Conservation (phyloP, 1,139 yeast species). For the Pichia sp. region DNA sequence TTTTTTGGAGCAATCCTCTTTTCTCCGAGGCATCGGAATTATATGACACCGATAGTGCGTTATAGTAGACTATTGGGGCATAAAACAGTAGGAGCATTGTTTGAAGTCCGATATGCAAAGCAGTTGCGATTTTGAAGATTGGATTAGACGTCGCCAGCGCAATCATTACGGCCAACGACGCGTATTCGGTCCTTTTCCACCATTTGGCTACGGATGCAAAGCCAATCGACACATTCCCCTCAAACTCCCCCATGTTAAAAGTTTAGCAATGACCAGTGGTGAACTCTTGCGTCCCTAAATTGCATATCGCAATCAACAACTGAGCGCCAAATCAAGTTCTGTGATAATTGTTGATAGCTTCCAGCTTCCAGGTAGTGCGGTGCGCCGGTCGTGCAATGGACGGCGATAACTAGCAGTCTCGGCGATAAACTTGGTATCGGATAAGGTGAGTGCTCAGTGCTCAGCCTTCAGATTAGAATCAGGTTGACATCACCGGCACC, state of each 20-base stretch:
- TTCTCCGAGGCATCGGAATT: neutral
- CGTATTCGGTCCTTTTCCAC: constrained; percentile 10
- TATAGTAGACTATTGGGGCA: constrained; percentile 19
- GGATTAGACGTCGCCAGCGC: constrained; percentile 18
- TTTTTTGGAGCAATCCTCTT: constrained; percentile 13
- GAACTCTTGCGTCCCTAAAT: neutral
- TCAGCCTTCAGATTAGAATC: too few relatives aligned
- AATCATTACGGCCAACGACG: constrained; percentile 9
- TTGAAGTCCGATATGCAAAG: constrained; percentile 22
- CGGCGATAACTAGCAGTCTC: too few relatives aligned
- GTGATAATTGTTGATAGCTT: too few relatives aligned
- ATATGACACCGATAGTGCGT: constrained; percentile 5
- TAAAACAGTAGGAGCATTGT: constrained; percentile 15
- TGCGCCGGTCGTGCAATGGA: too few relatives aligned
- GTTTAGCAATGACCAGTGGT: too few relatives aligned
- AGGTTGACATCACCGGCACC: too few relatives aligned
- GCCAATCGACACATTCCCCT: neutral
- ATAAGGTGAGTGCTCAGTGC: too few relatives aligned
- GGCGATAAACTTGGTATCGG: too few relatives aligned
- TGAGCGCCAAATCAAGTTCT: too few relatives aligned
- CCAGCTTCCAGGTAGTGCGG: too few relatives aligned
- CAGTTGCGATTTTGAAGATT: constrained; percentile 23
- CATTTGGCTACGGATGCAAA: constrained; percentile 7
- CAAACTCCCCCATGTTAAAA: too few relatives aligned
- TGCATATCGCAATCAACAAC: neutral